Conservation (phyloP, 176 grass and related monocot genomes). For the Triticum monococcum region DNA sequence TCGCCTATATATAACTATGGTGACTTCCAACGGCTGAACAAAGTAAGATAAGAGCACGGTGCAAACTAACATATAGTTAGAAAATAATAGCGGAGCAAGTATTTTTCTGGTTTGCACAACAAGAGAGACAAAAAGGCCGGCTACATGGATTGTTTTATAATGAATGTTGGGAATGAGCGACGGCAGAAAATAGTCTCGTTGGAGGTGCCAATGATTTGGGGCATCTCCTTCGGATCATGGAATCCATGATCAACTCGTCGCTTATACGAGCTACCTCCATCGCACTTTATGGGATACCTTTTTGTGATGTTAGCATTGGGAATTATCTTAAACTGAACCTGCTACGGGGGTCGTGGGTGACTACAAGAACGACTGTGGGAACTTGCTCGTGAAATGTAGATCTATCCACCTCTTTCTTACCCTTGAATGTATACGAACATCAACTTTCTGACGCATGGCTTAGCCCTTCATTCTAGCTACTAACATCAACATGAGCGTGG, state of each 20-base stretch:
- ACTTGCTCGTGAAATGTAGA: no score
- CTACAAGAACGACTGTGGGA: no score
- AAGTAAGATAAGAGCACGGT: background rate
- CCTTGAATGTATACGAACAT: no score
- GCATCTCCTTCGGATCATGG: fast-evolving
- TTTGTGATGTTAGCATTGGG: no score
- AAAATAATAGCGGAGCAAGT: background rate
- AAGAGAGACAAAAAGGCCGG: background rate
- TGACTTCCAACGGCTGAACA: background rate
- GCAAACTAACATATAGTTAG: background rate
- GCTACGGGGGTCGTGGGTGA: no score
- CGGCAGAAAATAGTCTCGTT: background rate
- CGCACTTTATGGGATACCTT: background rate
- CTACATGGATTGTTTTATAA: background rate
- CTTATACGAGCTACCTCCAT: background rate
- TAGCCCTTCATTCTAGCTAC: no score
- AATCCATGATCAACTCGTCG: background rate
- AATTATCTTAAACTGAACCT: background rate
- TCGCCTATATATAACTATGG: background rate
- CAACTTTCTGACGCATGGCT: no score
- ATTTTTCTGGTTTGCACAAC: background rate
- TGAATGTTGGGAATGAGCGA: background rate
- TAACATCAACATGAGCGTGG: no score
- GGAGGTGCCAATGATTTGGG: background rate
- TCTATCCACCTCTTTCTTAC: no score